Conservation (phyloP, 208 protist genomes). For the Acanthamoeba healyi region DNA sequence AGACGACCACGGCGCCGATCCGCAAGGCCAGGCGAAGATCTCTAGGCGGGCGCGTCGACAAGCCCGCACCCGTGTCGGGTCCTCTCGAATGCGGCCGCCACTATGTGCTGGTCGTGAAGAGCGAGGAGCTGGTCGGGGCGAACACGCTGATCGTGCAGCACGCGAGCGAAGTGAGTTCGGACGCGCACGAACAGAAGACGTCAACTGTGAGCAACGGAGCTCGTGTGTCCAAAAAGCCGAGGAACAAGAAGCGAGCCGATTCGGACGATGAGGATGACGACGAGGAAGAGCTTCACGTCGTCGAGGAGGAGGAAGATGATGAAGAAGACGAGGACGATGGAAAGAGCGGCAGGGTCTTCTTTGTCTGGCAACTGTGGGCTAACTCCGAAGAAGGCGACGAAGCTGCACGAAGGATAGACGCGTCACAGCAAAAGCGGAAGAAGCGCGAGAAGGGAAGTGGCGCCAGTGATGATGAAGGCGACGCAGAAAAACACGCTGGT, state of each 20-base stretch:
- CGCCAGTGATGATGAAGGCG: too few relatives aligned
- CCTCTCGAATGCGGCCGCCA: neutral
- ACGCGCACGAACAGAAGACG: neutral
- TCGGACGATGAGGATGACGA: neutral
- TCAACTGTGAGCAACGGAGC: neutral
- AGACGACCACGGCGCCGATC: neutral
- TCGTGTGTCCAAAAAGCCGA: neutral
- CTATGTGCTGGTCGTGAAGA: neutral
- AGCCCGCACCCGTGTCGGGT: neutral
- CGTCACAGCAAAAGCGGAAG: neutral
- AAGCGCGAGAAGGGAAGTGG: too few relatives aligned
- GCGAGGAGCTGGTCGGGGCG: neutral
- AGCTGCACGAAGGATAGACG: too few relatives aligned
- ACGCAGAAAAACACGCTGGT: neutral
- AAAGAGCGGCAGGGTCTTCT: neutral
- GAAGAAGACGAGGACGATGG: neutral
- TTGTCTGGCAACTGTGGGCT: neutral
- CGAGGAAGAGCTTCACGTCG: neutral
- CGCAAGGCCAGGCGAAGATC: neutral
- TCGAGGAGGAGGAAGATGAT: slow-evolving; percentile 23
- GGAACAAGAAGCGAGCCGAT: neutral
- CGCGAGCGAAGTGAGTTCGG: neutral
- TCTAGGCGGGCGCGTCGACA: neutral
- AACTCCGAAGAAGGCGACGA: neutral
- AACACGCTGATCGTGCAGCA: neutral